Conservation (phyloP, 768 basidiomycete genomes). For the Fibroporia radiculosa region DNA sequence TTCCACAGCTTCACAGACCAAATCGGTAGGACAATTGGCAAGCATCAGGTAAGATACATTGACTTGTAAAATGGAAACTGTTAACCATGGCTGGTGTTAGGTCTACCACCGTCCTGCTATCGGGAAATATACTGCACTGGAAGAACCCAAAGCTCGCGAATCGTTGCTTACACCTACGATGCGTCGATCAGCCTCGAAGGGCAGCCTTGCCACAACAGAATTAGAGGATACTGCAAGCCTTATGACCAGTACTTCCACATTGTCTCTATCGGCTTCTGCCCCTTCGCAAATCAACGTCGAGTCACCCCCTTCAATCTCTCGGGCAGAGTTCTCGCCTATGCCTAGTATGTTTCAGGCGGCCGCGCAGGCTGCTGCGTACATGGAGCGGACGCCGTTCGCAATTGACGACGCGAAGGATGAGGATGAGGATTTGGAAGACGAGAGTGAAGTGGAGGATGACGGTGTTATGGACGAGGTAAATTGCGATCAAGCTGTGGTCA, state of each 20-base stretch:
- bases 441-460: slow-evolving; percentile 47
- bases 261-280: slow-evolving; percentile 25
- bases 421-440: slow-evolving; percentile 56
- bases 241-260: slow-evolving; percentile 11
- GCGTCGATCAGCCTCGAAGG: slow-evolving; percentile 50
- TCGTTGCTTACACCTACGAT: slow-evolving; percentile 70
- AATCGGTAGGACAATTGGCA: slow-evolving; percentile 89
- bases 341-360: slow-evolving; percentile 62
- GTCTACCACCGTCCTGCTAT: slow-evolving; percentile 77
- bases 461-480: slow-evolving; percentile 85
- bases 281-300: slow-evolving; percentile 48
- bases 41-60: slow-evolving; percentile 58
- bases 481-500: slow-evolving; percentile 18
- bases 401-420: slow-evolving; percentile 91
- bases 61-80: slow-evolving; percentile 3
- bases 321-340: slow-evolving; percentile 40
- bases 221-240: slow-evolving; percentile 23
- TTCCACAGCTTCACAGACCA: slow-evolving; percentile 93
- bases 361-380: slow-evolving; percentile 64
- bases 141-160: slow-evolving; percentile 86
- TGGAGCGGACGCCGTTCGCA: slow-evolving; percentile 94
- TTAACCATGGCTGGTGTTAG: slow-evolving; percentile 23
- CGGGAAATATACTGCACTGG: slow-evolving; percentile 72
- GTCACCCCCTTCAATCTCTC: slow-evolving; percentile 16
- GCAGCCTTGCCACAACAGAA: slow-evolving; percentile 32